Evolutionary conservation across 805 yeast genomes (phyloP).

Genomic region (Pichia scutulata): DNA sequence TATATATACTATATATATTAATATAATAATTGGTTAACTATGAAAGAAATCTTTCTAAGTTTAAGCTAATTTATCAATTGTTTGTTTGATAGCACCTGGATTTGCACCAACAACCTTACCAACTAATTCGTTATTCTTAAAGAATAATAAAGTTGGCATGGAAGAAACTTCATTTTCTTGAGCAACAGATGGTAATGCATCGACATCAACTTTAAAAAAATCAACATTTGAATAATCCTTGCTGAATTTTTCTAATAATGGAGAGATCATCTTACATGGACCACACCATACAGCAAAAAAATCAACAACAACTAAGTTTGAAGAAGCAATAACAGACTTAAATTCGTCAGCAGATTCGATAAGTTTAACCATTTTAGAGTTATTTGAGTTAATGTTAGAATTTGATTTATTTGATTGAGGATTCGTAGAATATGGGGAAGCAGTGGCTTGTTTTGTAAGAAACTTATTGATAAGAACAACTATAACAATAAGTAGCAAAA

Average conservation of each 20-base stretch:
- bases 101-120: conserved; percentile 85
- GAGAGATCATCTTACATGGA: conserved; percentile 97
- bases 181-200: conserved; percentile 70
- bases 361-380: conserved; percentile 43
- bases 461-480: conserved; percentile 22
- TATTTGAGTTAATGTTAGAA: not conserved
- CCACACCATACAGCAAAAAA: conserved; percentile 99
- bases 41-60: not conserved
- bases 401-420: conserved; percentile 3
- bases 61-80: conserved; percentile 30
- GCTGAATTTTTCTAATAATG: conserved; percentile 78
- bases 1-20: not conserved
- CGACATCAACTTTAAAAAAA: conserved; percentile 90
- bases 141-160: conserved; percentile 61
- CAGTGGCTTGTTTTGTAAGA: conserved; percentile 14
- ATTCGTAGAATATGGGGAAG: conserved; percentile 3
- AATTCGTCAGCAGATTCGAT: conserved; percentile 48
- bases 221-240: conserved; percentile 56
- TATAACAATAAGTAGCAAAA: conserved; percentile 20
- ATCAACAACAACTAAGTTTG: conserved; percentile 81
- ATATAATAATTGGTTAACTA: not conserved
- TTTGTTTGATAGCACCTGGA: conserved; percentile 73
- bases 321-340: conserved; percentile 48
- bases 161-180: conserved; percentile 50
- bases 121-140: conserved; percentile 76